A percentile compares a stretch with the other conserved stretches of the same genome.
These are phyloP conservation scores for Sporothrix dimorphospora DNA, from an alignment of 2,329 filamentous ascomycete genomes.

Conservation along the genomic window DNA sequence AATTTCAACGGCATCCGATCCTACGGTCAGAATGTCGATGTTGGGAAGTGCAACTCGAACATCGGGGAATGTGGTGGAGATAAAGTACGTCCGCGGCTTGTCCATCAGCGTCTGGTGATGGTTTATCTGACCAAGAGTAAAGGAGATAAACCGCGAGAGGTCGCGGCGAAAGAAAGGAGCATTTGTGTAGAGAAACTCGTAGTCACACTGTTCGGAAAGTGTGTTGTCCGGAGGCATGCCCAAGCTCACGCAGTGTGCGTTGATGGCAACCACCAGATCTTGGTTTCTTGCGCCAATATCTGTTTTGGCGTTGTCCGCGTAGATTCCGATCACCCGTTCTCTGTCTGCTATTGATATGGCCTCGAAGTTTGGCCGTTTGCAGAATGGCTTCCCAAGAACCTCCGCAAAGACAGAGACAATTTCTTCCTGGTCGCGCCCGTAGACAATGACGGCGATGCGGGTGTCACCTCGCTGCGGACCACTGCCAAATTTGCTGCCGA, in stretches of 20 bases:
- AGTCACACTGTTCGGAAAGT: slow-evolving; percentile 73
- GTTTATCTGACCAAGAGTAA: slow-evolving; percentile 77
- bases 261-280: slow-evolving; percentile 67
- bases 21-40: slow-evolving; percentile 83
- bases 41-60: slow-evolving; percentile 81
- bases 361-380: slow-evolving; percentile 59
- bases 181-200: slow-evolving; percentile 82
- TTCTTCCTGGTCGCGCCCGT: slow-evolving; percentile 70
- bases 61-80: slow-evolving; percentile 87
- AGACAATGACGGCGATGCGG: slow-evolving; percentile 67
- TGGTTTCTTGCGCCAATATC: slow-evolving; percentile 63
- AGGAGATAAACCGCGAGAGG: slow-evolving; percentile 75
- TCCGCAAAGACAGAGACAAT: slow-evolving; percentile 78
- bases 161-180: slow-evolving; percentile 73
- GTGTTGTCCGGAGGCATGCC: slow-evolving; percentile 68
- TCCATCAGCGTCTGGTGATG: slow-evolving; percentile 77
- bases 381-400: slow-evolving; percentile 74
- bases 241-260: slow-evolving; percentile 74
- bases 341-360: slow-evolving; percentile 58
- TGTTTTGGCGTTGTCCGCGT: slow-evolving; percentile 57
- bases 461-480: slow-evolving; percentile 57
- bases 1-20: slow-evolving; percentile 82
- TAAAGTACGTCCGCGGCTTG: slow-evolving; percentile 79
- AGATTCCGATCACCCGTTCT: slow-evolving; percentile 70
- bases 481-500: slow-evolving; percentile 49